Base-by-base conservation (phyloP, 1,139 yeast genomes). In the Ogataea hybrid region DNA sequence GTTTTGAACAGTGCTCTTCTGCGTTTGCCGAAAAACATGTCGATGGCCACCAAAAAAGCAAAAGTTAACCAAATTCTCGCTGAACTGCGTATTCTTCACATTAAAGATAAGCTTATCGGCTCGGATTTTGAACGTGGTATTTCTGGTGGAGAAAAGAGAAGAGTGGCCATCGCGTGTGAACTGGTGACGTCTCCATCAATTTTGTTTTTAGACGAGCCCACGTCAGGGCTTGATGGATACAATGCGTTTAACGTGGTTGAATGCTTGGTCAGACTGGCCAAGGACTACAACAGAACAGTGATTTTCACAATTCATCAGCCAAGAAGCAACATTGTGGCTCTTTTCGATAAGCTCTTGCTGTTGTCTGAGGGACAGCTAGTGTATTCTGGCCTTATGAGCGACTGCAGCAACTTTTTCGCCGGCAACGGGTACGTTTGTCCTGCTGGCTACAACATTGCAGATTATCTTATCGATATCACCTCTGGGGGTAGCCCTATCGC, bases 301-400 rank as follows among this genome's bases (percentile, higher is more conserved):
- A 79, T 92, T 1, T 84, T 92, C 59, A 88, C 98, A 0, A 92
- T 92, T 51, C 98, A 92, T 65, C 98, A 92, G 61, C 98, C 98
- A n/a, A 77, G 98, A 59, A 87, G 96, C 48, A 92, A 92, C 56
- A 90, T 92, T 59, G 97, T 92, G 22, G 81, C 96, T 0, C 67
- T 88, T 42, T 92, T 92, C 65, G 97, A 90, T 60, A 83, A 84
- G 52, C 71, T 92, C 41, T 64, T 92, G 2, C 68, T 92, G 38
- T 71, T 92, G 41, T 86, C 96, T 30, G 84, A 84, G 50, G 98
- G 98, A 47, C 81, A 81, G 53, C 68, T 88, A 60, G 83, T 90
- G 1, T 92, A 85, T 59, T 86, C 96, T 0, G 98, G 98, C 12
- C 86, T 82, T 16, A 79, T 82, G 77, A 69, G 75, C 21, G 74